These are phyloP conservation scores for Podospora pseudocomata DNA, from an alignment of 495 filamentous ascomycete species.

Conservation along the genomic window DNA sequence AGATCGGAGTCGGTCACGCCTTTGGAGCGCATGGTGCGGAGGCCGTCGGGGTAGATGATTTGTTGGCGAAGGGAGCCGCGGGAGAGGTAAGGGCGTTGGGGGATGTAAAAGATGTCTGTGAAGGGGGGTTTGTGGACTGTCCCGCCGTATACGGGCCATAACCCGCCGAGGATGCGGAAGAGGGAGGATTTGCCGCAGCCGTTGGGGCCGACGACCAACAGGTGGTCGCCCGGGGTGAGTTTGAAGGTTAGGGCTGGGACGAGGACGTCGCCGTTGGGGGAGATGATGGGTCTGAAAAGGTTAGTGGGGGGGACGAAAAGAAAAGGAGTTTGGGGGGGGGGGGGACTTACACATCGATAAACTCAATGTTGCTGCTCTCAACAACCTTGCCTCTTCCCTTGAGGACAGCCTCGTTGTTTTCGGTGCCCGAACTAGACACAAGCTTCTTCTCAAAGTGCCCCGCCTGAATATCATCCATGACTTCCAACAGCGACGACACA, in stretches of 20 bases:
- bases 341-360: slow-evolving; percentile 64
- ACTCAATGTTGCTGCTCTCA: slow-evolving; percentile 79
- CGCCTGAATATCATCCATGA: slow-evolving; percentile 87
- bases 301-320: not conserved
- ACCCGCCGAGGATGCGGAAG: slow-evolving; percentile 91
- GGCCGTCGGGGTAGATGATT: slow-evolving; percentile 91
- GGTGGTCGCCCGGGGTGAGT: slow-evolving; percentile 79
- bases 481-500: slow-evolving; percentile 81
- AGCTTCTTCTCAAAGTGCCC: slow-evolving; percentile 95
- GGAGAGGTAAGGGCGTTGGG: slow-evolving; percentile 89
- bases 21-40: slow-evolving; percentile 80
- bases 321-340: not conserved
- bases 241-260: slow-evolving; percentile 80
- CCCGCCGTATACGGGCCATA: slow-evolving; percentile 99
- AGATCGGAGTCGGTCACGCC: slow-evolving; percentile 81
- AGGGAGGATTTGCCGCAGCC: slow-evolving; percentile 95
- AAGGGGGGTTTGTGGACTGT: slow-evolving; percentile 84
- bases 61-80: slow-evolving; percentile 88
- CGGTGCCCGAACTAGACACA: slow-evolving; percentile 78
- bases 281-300: slow-evolving; percentile 71
- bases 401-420: slow-evolving; percentile 74
- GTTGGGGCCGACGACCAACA: slow-evolving; percentile 93
- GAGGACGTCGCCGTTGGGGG: slow-evolving; percentile 90
- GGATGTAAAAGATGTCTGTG: slow-evolving; percentile 95
- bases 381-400: slow-evolving; percentile 70